Percentiles rank a stretch among this genome's conserved stretches.
phyloP scores from a whole-genome alignment of 805 yeast genomes.

The Citeromyces nyonsensis region DNA sequence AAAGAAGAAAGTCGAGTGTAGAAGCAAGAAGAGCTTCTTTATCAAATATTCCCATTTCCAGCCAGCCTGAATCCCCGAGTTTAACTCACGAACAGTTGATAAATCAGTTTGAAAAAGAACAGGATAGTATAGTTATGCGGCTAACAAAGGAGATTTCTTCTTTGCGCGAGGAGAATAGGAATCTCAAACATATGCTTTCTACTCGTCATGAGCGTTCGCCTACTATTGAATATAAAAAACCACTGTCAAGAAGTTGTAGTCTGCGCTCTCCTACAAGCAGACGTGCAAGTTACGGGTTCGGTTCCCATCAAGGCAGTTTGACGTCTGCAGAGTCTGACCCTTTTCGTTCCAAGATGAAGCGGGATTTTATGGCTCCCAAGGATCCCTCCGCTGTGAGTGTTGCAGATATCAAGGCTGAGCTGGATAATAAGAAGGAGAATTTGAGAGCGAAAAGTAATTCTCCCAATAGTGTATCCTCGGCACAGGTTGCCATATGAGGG shows the following conservation, averaged over 20 bases:
- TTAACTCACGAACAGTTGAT: conserved; percentile 8
- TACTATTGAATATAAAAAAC: conserved; percentile 2
- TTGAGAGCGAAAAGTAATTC: no score
- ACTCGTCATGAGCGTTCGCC: no score
- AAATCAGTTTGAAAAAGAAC: conserved; percentile 56
- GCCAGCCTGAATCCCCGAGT: no score
- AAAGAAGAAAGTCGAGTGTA: no score
- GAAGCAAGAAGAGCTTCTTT: no score
- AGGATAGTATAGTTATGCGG: conserved; percentile 57
- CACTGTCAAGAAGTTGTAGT: background rate
- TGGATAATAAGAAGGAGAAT: no score
- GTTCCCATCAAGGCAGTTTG: background rate
- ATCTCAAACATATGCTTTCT: conserved; percentile 18
- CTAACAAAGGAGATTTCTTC: conserved; percentile 45
- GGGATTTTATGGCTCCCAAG: no score
- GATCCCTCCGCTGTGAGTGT: no score
- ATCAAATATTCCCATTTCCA: no score
- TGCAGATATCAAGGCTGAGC: no score
- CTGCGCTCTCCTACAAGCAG: background rate
- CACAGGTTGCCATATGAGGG: no score
- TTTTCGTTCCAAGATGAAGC: background rate
- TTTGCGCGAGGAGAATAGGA: conserved; percentile 36
- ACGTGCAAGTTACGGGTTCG: background rate
- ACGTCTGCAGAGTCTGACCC: background rate
- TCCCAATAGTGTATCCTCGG: no score